Conservation (phyloP, 805 yeast genomes). For the Kazachstania kunashirensis region DNA sequence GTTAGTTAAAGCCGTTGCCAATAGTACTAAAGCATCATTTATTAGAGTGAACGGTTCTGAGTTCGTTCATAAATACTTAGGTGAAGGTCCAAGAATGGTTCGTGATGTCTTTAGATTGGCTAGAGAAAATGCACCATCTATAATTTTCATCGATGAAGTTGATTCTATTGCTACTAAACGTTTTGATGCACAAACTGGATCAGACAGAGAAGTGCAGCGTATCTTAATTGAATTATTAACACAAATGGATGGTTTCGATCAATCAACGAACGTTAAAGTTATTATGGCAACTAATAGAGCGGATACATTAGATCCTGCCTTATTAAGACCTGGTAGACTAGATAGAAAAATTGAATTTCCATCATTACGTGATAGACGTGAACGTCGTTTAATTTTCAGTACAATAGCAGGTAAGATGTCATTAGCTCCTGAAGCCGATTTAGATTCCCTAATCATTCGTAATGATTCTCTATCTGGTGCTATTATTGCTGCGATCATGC, state of each 20-base stretch:
- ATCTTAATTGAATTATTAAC: conserved; percentile 88
- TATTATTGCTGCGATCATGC: conserved; percentile 97
- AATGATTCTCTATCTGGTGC: conserved; percentile 98
- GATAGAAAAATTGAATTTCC: conserved; percentile 99
- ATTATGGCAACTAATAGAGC: conserved; percentile 99
- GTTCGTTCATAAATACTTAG: conserved; percentile 94
- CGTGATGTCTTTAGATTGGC: conserved; percentile 97
- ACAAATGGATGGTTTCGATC: conserved; percentile 99
- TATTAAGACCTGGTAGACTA: conserved; percentile 95
- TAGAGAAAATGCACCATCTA: conserved; percentile 93
- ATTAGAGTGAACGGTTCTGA: conserved; percentile 97
- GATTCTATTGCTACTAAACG: conserved; percentile 99
- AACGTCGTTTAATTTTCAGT: conserved; percentile 89
- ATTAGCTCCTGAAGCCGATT: conserved; percentile 92
- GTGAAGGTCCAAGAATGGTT: conserved; percentile 99
- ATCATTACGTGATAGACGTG: conserved; percentile 90
- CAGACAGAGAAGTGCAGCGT: conserved; percentile 98
- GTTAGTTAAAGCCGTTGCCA: conserved; percentile 98
- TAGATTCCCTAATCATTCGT: conserved; percentile 88
- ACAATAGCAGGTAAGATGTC: conserved; percentile 98
- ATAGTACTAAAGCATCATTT: conserved; percentile 88
- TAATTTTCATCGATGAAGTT: conserved; percentile 95
- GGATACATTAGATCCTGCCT: conserved; percentile 97
- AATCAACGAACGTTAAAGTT: conserved; percentile 87
- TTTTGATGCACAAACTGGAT: conserved; percentile 99